These are phyloP conservation scores for Ceratocystis cubensis DNA, from an alignment of 2,329 filamentous ascomycete species.

Conservation along the genomic window DNA sequence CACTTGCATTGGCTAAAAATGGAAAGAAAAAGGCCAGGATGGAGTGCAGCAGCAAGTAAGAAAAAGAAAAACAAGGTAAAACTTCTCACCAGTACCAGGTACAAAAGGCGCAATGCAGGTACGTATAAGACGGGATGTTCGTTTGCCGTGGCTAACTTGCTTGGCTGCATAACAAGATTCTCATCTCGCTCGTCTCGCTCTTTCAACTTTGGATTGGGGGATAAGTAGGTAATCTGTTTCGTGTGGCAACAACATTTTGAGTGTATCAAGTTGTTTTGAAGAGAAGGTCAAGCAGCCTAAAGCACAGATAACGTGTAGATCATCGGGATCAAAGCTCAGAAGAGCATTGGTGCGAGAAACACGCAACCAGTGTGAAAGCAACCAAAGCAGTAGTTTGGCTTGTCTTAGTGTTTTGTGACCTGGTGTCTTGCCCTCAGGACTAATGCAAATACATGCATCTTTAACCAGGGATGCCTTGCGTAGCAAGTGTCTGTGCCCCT, in stretches of 20 bases:
- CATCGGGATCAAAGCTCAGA: conserved; percentile 7
- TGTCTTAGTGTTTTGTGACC: not conserved
- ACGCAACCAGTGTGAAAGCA: not conserved
- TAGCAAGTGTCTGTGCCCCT: conserved; percentile 5
- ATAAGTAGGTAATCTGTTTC: not conserved
- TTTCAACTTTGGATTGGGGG: not conserved
- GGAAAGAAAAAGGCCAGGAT: not conserved
- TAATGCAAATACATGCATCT: conserved; percentile 4
- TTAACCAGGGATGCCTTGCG: not conserved
- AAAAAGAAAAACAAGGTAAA: not conserved
- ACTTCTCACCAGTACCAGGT: not conserved
- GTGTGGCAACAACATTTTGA: not conserved
- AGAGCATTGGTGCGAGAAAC: conserved; percentile 2
- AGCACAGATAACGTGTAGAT: conserved; percentile 7
- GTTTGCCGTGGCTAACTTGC: not conserved
- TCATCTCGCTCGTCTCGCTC: not conserved
- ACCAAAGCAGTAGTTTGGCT: not conserved
- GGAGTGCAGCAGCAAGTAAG: not conserved
- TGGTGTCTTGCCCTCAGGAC: not conserved
- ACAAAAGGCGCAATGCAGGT: not conserved
- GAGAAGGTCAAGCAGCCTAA: not conserved
- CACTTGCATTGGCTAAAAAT: conserved; percentile 4
- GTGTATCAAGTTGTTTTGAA: conserved; percentile 5
- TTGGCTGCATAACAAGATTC: not conserved
- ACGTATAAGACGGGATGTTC: not conserved